Conservation (phyloP, 2,329 filamentous ascomycete species). For the Hypoxylon sp. region DNA sequence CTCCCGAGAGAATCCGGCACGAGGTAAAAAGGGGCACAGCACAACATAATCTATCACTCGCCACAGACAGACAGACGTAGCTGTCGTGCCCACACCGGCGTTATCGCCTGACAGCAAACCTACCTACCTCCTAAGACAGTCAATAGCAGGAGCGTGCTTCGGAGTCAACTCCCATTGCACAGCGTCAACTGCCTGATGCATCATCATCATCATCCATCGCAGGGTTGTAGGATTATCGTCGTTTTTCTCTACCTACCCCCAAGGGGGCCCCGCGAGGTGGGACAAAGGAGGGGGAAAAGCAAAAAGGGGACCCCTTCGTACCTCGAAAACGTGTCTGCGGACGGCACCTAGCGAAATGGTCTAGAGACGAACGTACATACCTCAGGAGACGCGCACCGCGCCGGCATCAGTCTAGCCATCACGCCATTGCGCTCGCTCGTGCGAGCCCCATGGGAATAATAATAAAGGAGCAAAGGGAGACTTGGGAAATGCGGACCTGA, state of each 20-base stretch:
- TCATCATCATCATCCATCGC: slow-evolving; percentile 14
- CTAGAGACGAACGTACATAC: slow-evolving; percentile 11
- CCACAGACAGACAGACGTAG: slow-evolving; percentile 17
- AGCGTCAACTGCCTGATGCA: slow-evolving; percentile 21
- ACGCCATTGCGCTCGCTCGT: slow-evolving; percentile 27
- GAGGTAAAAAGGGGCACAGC: slow-evolving; percentile 15
- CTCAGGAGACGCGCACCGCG: slow-evolving; percentile 23
- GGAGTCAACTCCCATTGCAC: slow-evolving; percentile 23
- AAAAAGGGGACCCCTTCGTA: not conserved
- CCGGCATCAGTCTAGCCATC: slow-evolving; percentile 34
- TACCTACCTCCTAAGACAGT: not conserved
- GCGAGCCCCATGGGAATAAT: slow-evolving; percentile 9
- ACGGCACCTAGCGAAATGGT: slow-evolving; percentile 11
- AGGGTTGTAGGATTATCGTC: slow-evolving; percentile 7
- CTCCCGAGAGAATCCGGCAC: slow-evolving; percentile 6
- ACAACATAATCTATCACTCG: slow-evolving; percentile 16
- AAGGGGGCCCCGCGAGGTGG: slow-evolving; percentile 16
- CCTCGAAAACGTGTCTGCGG: slow-evolving; percentile 8
- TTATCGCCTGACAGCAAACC: slow-evolving; percentile 26
- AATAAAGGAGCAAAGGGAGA: not conserved
- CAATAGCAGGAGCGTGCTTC: slow-evolving; percentile 15
- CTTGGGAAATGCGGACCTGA: not conserved
- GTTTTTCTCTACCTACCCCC: slow-evolving; percentile 10
- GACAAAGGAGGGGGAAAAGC: slow-evolving; percentile 29
- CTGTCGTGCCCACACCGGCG: slow-evolving; percentile 12